phyloP scores from a whole-genome alignment of 306 rosid genomes.

The Malus sieversii region DNA sequence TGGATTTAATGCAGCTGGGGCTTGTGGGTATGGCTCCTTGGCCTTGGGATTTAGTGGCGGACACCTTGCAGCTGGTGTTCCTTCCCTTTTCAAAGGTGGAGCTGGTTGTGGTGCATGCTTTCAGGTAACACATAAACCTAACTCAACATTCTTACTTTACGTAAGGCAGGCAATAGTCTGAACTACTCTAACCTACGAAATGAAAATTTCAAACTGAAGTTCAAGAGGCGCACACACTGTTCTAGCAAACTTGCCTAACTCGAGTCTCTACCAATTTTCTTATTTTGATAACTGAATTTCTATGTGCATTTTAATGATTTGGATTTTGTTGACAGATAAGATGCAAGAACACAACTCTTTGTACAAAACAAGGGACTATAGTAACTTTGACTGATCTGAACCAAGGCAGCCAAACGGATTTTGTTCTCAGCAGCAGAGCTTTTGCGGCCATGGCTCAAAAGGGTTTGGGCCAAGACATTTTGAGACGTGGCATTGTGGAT shows the following conservation, averaged over 20 bases:
- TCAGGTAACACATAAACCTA: slow-evolving; percentile 33
- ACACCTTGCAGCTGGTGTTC: slow-evolving; percentile 54
- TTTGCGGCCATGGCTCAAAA: slow-evolving; percentile 60
- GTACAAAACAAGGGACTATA: slow-evolving; percentile 48
- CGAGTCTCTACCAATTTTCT: not conserved
- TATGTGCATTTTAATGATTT: not conserved
- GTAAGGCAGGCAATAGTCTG: not conserved
- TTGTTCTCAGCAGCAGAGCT: slow-evolving; percentile 70
- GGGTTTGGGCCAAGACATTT: slow-evolving; percentile 30
- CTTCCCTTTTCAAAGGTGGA: slow-evolving; percentile 63
- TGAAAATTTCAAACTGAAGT: no score
- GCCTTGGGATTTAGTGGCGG: slow-evolving; percentile 48
- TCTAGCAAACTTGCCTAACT: not conserved
- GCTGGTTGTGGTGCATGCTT: slow-evolving; percentile 90
- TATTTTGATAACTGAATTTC: not conserved
- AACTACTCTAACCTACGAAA: not conserved
- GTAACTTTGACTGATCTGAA: slow-evolving; percentile 70
- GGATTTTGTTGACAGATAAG: slow-evolving; percentile 46
- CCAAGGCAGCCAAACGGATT: slow-evolving; percentile 41
- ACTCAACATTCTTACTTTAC: not conserved
- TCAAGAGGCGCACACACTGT: not conserved
- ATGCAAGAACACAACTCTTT: slow-evolving; percentile 52
- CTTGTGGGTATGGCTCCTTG: slow-evolving; percentile 81
- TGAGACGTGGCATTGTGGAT: slow-evolving; percentile 60
- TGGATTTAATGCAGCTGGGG: slow-evolving; percentile 59